phyloP scores from a whole-genome alignment of 768 basidiomycete genomes.

The Serendipita indica region DNA sequence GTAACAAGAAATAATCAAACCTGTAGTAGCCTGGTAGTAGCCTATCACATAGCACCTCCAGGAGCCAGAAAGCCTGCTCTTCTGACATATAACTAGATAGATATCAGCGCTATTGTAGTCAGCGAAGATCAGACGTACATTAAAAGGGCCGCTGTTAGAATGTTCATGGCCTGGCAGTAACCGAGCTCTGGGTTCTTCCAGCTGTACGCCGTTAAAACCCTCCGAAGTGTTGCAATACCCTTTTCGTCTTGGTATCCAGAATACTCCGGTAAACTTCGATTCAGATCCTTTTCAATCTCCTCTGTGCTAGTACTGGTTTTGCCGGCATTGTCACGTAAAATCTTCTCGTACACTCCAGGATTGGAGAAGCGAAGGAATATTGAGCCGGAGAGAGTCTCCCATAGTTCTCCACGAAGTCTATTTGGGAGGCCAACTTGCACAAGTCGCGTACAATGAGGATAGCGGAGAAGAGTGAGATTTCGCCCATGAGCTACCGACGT shows the following conservation, averaged over 20 bases:
- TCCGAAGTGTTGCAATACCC: slow-evolving; percentile 68
- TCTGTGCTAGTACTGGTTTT: slow-evolving; percentile 79
- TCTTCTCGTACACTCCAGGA: slow-evolving; percentile 62
- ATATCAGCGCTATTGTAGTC: background rate
- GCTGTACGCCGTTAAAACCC: slow-evolving; percentile 90
- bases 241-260: slow-evolving; percentile 86
- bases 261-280: slow-evolving; percentile 91
- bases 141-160: slow-evolving; percentile 85
- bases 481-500: slow-evolving; percentile 63
- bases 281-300: slow-evolving; percentile 97
- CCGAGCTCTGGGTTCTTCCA: slow-evolving; percentile 88
- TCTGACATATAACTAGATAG: slow-evolving; percentile 85
- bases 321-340: slow-evolving; percentile 65
- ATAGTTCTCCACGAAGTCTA: slow-evolving; percentile 87
- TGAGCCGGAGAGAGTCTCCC: slow-evolving; percentile 94
- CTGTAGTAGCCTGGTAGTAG: slow-evolving; percentile 95
- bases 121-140: slow-evolving; percentile 38
- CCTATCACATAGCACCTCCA: slow-evolving; percentile 88
- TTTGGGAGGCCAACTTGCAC: slow-evolving; percentile 96
- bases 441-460: slow-evolving; percentile 92
- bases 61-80: slow-evolving; percentile 94
- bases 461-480: slow-evolving; percentile 86
- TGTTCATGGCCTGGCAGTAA: slow-evolving; percentile 99
- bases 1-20: slow-evolving; percentile 29
- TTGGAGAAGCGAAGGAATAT: slow-evolving; percentile 78